These are phyloP conservation scores for Centaurea solstitialis DNA, from an alignment of 129 eudicot species.

Conservation along the genomic window DNA sequence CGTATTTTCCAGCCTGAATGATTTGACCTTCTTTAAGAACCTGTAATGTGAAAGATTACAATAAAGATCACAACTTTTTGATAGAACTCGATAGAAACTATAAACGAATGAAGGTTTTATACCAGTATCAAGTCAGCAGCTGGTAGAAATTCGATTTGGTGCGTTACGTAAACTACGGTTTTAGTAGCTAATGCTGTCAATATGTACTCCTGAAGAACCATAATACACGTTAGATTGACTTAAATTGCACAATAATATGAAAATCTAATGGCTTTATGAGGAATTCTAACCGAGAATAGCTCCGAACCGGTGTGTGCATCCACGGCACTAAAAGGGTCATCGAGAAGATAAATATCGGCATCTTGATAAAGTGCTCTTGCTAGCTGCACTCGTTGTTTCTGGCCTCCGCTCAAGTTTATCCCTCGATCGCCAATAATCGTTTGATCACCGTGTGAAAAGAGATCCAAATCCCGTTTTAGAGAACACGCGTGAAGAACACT, in stretches of 20 bases:
- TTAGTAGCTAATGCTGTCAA: conserved; percentile 85
- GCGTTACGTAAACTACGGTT: conserved; percentile 89
- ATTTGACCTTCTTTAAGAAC: conserved; percentile 87
- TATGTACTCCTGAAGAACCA: conserved; percentile 73
- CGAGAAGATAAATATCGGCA: conserved; percentile 94
- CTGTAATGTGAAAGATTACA: conserved; percentile 35
- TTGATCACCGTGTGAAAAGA: conserved; percentile 86
- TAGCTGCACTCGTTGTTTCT: conserved; percentile 93
- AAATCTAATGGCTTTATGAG: background rate
- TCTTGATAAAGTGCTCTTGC: conserved; percentile 99
- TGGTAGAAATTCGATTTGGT: conserved; percentile 89
- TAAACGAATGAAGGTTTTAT: conserved; percentile 22
- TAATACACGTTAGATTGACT: conserved; percentile 21
- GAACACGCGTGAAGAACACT: conserved; percentile 74
- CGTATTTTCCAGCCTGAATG: conserved; percentile 82
- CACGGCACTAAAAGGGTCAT: conserved; percentile 97
- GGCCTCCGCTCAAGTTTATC: conserved; percentile 96
- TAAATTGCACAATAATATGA: background rate
- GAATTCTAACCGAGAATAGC: conserved; percentile 56
- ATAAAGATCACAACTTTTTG: background rate
- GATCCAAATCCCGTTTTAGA: conserved; percentile 76
- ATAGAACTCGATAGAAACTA: background rate
- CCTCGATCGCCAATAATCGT: conserved; percentile 97
- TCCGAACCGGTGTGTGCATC: conserved; percentile 96
- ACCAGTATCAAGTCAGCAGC: conserved; percentile 90